phyloP scores from a whole-genome alignment of 345 rosid species.

The Murraya paniculata region DNA sequence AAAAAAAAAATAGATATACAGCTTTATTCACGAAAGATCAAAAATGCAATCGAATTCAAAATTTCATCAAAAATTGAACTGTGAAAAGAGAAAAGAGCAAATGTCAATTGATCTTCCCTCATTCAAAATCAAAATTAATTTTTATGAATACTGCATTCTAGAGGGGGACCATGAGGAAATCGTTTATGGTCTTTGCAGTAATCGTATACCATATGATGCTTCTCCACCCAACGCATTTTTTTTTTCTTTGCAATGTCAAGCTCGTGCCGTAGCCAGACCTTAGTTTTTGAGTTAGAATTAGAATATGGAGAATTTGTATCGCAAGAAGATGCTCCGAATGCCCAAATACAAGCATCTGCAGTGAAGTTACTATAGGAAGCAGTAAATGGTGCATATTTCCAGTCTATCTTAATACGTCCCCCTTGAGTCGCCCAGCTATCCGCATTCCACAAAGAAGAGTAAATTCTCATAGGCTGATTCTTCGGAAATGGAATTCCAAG shows the following conservation, averaged over 20 bases:
- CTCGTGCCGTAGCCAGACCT: conserved; percentile 42
- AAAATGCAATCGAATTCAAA: neutral
- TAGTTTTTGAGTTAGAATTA: conserved; percentile 17
- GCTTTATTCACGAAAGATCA: neutral
- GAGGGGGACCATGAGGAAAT: conserved; percentile 47
- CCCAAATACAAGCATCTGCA: conserved; percentile 36
- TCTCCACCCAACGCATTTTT: conserved; percentile 49
- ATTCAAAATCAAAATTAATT: neutral
- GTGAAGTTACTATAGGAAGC: conserved; percentile 40
- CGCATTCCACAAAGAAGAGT: conserved; percentile 65
- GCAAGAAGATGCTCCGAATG: conserved; percentile 30
- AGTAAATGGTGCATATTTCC: conserved; percentile 44
- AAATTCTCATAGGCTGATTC: conserved; percentile 56
- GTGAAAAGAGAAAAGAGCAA: neutral
- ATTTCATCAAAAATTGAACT: neutral
- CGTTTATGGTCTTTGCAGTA: conserved; percentile 47
- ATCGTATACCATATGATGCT: conserved; percentile 47
- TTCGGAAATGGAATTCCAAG: conserved; percentile 46
- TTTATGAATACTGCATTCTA: conserved; percentile 28
- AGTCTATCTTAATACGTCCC: conserved; percentile 58
- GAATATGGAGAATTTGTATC: neutral
- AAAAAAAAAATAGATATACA: no score
- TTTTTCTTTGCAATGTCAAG: conserved; percentile 28
- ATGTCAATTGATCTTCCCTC: neutral
- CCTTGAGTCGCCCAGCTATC: conserved; percentile 72